Evolutionary conservation across 202 grass and related monocot species (phyloP).

Genomic region (Setaria viridis): DNA sequence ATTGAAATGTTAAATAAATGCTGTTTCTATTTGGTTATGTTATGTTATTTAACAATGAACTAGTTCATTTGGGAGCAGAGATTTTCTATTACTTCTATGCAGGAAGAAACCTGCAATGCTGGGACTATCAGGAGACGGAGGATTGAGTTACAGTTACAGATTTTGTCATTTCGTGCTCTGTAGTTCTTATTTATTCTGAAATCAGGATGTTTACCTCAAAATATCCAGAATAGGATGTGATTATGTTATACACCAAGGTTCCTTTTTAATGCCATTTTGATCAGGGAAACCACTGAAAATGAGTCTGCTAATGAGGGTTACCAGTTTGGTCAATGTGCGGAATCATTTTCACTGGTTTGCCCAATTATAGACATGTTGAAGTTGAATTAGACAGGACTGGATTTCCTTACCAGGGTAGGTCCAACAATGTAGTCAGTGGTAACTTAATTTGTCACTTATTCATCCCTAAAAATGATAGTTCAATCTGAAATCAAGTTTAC

Average conservation of each 20-base stretch:
- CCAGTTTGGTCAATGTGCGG: neutral
- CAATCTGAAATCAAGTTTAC: conserved; percentile 20
- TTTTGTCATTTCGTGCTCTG: neutral
- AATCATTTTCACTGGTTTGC: conserved; percentile 14
- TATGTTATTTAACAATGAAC: neutral
- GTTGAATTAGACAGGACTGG: neutral
- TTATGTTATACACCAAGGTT: conserved; percentile 9
- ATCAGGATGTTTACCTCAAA: neutral
- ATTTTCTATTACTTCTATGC: neutral
- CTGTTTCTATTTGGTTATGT: conserved; percentile 12
- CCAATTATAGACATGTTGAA: conserved; percentile 22
- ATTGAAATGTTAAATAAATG: neutral
- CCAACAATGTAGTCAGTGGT: neutral
- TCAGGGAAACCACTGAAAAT: neutral
- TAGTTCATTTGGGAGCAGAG: neutral
- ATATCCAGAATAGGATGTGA: neutral
- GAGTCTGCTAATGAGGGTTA: neutral
- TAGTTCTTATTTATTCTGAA: neutral
- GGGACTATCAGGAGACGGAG: neutral
- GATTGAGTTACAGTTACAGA: neutral
- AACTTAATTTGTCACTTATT: neutral
- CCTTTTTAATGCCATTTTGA: neutral
- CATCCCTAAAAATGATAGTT: neutral
- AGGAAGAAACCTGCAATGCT: neutral
- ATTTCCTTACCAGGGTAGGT: neutral